Base-by-base conservation (phyloP, 352 stramenopile species). In the Phytophthora sojae region DNA sequence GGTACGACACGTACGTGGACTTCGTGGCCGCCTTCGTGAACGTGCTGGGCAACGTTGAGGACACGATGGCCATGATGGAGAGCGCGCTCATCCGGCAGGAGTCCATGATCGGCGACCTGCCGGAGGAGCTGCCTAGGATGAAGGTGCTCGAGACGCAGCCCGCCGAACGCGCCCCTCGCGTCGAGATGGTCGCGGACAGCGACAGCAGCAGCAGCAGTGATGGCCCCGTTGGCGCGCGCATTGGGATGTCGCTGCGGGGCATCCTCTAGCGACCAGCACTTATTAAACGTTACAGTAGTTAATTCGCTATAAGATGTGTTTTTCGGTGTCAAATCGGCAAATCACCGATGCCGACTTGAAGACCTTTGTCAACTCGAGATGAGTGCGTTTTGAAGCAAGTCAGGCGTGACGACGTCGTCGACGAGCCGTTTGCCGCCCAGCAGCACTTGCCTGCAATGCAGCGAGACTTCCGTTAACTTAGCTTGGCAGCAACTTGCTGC, bases 1-100 rank as follows among this genome's bases (percentile, higher is more conserved):
- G 80, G 0, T 90, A 90, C 66, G 80, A 91, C 54, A 81, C 81
- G 23, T 77, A 85, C 39, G 85, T 88, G 42, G 75, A 90, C 69
- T 90, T 91, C 21, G 69, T 82, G n/a, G 67, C 75, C 15, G 82
- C 80, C 6, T 82, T 91, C 30, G 64, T 79, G 11, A 30, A 52
- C 2, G 69, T 75, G 4, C 50, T 92, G 23, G 81, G 81, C 9
- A 88, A 61, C 63, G 57, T 92, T n/a, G 55, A 85, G 14, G 82
- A 92, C 52, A 73, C 78, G 0, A 52, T 82, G 39, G 53, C 66
- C 23, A 73, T 92, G 59, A 73, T 94, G 47, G 72, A 83, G 44
- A 77, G 82, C 51, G 81, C 82, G 21, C 69, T 90, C 12, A 88
- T 94, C 54, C 68, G 66, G 23, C 64, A 86, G 58, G 75, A 91